These are phyloP conservation scores for Ogataea chonburiensis DNA, from an alignment of 805 yeast genomes.

Conservation along the genomic window DNA sequence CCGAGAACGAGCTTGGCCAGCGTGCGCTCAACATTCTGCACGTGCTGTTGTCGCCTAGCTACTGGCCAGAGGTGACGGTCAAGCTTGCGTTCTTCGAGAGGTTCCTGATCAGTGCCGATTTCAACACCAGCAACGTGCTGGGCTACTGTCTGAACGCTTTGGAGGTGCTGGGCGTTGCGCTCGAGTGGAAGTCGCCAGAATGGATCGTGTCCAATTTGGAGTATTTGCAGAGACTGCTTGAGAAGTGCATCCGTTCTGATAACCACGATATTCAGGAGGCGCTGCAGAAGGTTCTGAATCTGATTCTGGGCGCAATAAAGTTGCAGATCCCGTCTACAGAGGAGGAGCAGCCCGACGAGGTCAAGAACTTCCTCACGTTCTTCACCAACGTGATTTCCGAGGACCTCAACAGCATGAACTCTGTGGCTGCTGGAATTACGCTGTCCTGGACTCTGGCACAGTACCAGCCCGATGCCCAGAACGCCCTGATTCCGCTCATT, in stretches of 20 bases:
- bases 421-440: slow-evolving; percentile 85
- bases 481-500: slow-evolving; percentile 68
- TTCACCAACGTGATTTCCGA: slow-evolving; percentile 72
- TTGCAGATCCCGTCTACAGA: slow-evolving; percentile 40
- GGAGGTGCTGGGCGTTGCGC: slow-evolving; percentile 80
- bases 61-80: slow-evolving; percentile 89
- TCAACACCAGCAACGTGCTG: slow-evolving; percentile 62
- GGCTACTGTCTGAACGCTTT: slow-evolving; percentile 87
- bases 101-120: slow-evolving; percentile 74
- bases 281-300: slow-evolving; percentile 68
- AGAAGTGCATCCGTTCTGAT: slow-evolving; percentile 77
- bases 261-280: slow-evolving; percentile 87
- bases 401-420: slow-evolving; percentile 66
- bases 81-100: slow-evolving; percentile 86
- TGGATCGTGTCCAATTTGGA: slow-evolving; percentile 78
- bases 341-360: slow-evolving; percentile 61
- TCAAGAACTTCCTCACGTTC: slow-evolving; percentile 57
- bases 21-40: slow-evolving; percentile 78
- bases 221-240: slow-evolving; percentile 70
- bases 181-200: slow-evolving; percentile 69
- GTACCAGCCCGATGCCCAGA: slow-evolving; percentile 70
- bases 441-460: slow-evolving; percentile 78
- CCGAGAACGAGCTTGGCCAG: slow-evolving; percentile 79
- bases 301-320: slow-evolving; percentile 65
- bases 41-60: slow-evolving; percentile 64